Percentiles rank a stretch among this genome's conserved stretches.
Conservation (phyloP, 257 asterid genomes). For the Scutellaria barbata region DNA sequence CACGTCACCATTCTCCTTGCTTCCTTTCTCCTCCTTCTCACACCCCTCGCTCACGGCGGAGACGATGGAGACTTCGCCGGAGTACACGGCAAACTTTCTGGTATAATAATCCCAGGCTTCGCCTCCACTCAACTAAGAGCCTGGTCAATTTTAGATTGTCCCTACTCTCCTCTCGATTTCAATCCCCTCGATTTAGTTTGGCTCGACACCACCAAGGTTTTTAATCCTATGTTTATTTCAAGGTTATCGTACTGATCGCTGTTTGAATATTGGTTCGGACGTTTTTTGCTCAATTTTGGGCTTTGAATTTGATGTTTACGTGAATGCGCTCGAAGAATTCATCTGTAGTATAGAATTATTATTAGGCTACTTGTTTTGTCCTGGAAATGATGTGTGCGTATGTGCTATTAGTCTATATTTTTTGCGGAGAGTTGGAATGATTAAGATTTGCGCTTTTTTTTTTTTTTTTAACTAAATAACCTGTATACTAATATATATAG, state of each 20-base stretch:
- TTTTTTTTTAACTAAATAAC: background rate
- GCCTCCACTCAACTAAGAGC: conserved; percentile 97
- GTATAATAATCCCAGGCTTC: conserved; percentile 95
- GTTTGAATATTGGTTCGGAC: conserved; percentile 18
- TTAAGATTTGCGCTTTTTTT: background rate
- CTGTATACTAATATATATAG: background rate
- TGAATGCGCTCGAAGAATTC: conserved; percentile 16
- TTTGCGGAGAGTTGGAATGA: conserved; percentile 5
- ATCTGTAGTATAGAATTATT: background rate
- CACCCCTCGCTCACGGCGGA: conserved; percentile 42
- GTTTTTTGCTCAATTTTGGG: background rate
- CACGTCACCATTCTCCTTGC: conserved; percentile 45
- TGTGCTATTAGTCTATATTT: conserved; percentile 6
- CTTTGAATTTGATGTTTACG: conserved; percentile 7
- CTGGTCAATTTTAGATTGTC: conserved; percentile 97
- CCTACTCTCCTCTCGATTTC: conserved; percentile 95
- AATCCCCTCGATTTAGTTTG: conserved; percentile 98
- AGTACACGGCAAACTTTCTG: conserved; percentile 68
- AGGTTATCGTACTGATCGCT: background rate
- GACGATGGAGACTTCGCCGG: conserved; percentile 51
- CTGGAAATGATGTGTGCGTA: conserved; percentile 1
- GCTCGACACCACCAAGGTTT: conserved; percentile 94
- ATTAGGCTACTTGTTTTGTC: background rate
- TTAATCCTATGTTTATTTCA: conserved; percentile 11
- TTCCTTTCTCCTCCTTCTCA: conserved; percentile 46